A percentile compares a stretch with the other conserved stretches of the same genome.
These are phyloP conservation scores for Phaeophleospora eucalypticola DNA, from an alignment of 2,329 filamentous ascomycete species.

Conservation along the genomic window DNA sequence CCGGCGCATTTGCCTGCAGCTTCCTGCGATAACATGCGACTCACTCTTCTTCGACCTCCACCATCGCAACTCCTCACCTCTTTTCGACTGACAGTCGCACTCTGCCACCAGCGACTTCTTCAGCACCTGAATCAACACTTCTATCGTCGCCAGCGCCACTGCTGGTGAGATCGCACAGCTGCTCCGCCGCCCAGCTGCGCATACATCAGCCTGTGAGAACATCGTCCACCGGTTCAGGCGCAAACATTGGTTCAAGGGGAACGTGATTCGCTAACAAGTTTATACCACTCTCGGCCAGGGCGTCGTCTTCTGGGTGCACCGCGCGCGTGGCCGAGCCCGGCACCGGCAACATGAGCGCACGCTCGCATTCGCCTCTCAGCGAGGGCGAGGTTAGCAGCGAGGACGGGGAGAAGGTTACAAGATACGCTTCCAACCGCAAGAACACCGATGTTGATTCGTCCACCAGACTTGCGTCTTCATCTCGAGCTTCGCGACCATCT, in stretches of 20 bases:
- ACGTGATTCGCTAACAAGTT: slow-evolving; percentile 26
- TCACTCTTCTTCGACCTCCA: too few relatives aligned
- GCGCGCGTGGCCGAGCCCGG: slow-evolving; percentile 3
- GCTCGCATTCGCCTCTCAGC: slow-evolving; percentile 70
- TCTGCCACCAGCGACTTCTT: not conserved
- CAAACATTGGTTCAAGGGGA: slow-evolving; percentile 9
- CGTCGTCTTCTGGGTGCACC: slow-evolving; percentile 15
- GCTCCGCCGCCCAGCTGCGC: slow-evolving; percentile 2
- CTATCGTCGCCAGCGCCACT: slow-evolving; percentile 10
- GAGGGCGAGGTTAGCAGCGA: slow-evolving; percentile 75
- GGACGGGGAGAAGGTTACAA: slow-evolving; percentile 74
- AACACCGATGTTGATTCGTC: slow-evolving; percentile 86
- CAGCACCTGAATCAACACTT: not conserved
- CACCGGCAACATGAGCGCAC: slow-evolving; percentile 36
- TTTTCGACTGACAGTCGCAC: not conserved
- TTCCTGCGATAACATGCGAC: too few relatives aligned
- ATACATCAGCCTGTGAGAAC: slow-evolving; percentile 29
- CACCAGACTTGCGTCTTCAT: slow-evolving; percentile 61
- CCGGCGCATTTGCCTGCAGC: too few relatives aligned
- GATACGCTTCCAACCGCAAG: slow-evolving; percentile 65
- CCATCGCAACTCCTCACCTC: too few relatives aligned
- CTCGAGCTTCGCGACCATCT: slow-evolving; percentile 26
- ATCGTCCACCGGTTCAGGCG: slow-evolving; percentile 23
- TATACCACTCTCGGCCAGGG: slow-evolving; percentile 22
- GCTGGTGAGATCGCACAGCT: slow-evolving; percentile 7